Evolutionary conservation across 305 asterid species (phyloP), one percentile per base, ranked within the genome.

Genomic region (Ruellia speciosa): DNA sequence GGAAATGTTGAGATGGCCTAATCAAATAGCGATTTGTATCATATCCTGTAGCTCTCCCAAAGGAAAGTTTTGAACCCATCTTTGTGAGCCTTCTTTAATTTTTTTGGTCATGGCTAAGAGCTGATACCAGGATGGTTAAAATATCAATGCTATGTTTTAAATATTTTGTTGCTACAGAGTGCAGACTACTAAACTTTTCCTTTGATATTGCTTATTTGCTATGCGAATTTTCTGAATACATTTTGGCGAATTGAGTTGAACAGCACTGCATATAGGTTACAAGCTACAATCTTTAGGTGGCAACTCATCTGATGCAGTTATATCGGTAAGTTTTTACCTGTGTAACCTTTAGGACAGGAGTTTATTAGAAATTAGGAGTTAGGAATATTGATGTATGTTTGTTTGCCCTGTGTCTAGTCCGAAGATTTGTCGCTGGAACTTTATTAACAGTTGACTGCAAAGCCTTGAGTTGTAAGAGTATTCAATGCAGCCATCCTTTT

Each of bases 1-100:
- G 93, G 65, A 79, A 81, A 69, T 53, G 68, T 58, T 77, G 79
- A 82, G 64, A 37, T 57, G 49, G 72, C 71, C 67, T 54, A 71
- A 70, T 43, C 37, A 64, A 48, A 63, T 54, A 49, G 59, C 45
- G 70, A 1, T 63, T 35, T 66, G 67, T 48, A 24, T 61, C 31
- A 18, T 48, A 62, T 61, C 53, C 18, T 49, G 46, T 57, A 46
- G 56, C 56, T 54, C 70, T 18, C 37, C 63, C 14, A 50, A 60
- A 49, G 57, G 74, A 65, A 69, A 67, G 69, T 60, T 46, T 49
- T 58, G 70, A 65, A 58, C 59, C 67, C 60, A 65, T 59, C 70
- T 70, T 66, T 64, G 41, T 63, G 54, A 59, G 66, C 65, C 20
- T 34, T 43, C 57, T 43, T 50, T 28, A 35, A 24, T 48, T 28